Base-by-base conservation (phyloP, 208 protist genomes). In the Wallacemonas sp. region DNA sequence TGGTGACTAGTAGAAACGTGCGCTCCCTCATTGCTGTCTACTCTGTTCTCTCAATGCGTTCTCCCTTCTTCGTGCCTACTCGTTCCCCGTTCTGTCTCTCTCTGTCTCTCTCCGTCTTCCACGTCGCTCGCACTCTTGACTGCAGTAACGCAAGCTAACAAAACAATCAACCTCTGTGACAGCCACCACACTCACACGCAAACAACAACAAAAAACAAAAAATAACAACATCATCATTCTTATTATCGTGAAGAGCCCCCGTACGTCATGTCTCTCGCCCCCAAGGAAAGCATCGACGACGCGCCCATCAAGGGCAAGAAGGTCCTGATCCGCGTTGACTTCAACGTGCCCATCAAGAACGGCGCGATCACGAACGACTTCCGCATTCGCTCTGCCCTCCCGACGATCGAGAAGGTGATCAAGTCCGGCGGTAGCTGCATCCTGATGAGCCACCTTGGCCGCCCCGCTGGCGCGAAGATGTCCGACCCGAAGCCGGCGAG, bases 391-490 rank as follows among this genome's bases (percentile, higher is more conserved):
- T 77, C 87, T 6, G 80, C 97, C 12, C 58, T 99, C 36, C 98
- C 98, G 9, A 99, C 98, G 0, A 96, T 99, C 47, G 82, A 95
- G 11, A 92, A 98, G 41, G 81, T 97, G 34, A 76, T 99, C 9
- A 97, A 98, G n/a, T 77, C 97, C 23, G 92, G 90, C n/a, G 81
- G 88, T 32, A 94, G 88, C 41, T 95, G 88, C 68, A 76, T 94
- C 19, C 76, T 99, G 12, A 92, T 99, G 72, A 97, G 87, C 72
- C 98, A 99, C 74, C 87, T 99, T 8, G 99, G 99, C 29, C 83
- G 98, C 23, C 99, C 98, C 6, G 97, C 95, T 49, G 98, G 98
- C 34, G 68, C 92, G 12, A 78, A 86, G 57, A n/a, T n/a, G n/a
- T n/a, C n/a, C n/a, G n/a, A n/a, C n/a, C n/a, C n/a, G n/a, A n/a